Evolutionary conservation across 257 asterid genomes (phyloP), one percentile per base, ranked within the genome.

Genomic region (Solanum lignicaule): DNA sequence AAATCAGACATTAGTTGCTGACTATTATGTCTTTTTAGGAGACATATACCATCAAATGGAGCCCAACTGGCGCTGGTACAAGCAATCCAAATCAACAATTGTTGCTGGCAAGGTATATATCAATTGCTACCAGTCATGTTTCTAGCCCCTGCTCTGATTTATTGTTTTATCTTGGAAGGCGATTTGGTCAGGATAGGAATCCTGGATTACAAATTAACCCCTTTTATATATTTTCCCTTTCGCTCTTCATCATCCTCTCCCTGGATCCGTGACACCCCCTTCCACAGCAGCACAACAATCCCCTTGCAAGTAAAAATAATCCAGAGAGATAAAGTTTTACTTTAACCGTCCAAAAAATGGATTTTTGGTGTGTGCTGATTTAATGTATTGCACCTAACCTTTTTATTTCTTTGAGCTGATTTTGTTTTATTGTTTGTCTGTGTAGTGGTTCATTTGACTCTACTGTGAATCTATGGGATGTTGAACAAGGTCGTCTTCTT

Each of bases 391-490:
- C 36, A 81, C 85, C 23, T 81, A 21, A 43, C 39, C 7, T 41
- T 39, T 41, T 41, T 52, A 27, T 58, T 25, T 46, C 39, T 27
- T 81, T 81, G 18, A 81, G 85, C 18, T 79, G 29, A n/a, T 81
- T 46, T 81, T 9, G 41, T 86, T 87, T 69, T 27, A 58, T 86
- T 29, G 68, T 55, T 48, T 79, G 84, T 72, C 52, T 71, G 79
- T 76, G 48, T 92, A 97, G 99, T 86, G 99, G 98, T 74, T 97
- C 99, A 76, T 95, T 95, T 86, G 99, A 97, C 92, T 94, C 98
- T 72, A 94, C 98, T 32, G 93, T 96, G 91, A 96, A 96, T 93
- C 91, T 97, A 62, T 96, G 99, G 99, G 94, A 96, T 71, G 92
- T 92, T 33, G 98, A 96, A 10, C 86, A 36, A 7, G 98, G 99